A percentile compares a stretch with the other conserved stretches of the same genome.
phyloP scores from a whole-genome alignment of 1,284 basidiomycete species.

The Tremellales sp. region DNA sequence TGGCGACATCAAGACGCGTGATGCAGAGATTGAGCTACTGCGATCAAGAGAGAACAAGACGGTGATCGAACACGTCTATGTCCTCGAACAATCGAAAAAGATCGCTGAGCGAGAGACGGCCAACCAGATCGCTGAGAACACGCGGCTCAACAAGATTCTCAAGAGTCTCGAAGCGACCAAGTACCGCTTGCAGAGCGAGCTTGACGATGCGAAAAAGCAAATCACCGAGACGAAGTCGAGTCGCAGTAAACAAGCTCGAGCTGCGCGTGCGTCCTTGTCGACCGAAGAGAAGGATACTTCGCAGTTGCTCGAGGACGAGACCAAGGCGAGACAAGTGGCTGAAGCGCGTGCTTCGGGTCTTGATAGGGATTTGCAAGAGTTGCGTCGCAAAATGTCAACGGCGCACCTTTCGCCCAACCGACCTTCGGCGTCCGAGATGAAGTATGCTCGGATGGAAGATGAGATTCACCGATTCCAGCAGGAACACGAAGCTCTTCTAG shows the following conservation, averaged over 20 bases:
- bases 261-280: conserved; percentile 32
- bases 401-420: conserved; percentile 14
- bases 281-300: conserved; percentile 27
- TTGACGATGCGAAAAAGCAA: conserved; percentile 76
- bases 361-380: conserved; percentile 41
- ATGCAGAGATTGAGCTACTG: conserved; percentile 80
- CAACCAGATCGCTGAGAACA: conserved; percentile 52
- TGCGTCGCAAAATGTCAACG: conserved; percentile 30
- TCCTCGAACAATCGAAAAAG: conserved; percentile 93
- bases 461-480: conserved; percentile 30
- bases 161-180: conserved; percentile 40
- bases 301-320: conserved; percentile 33
- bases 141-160: conserved; percentile 37
- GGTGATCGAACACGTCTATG: conserved; percentile 97
- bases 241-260: conserved; percentile 32
- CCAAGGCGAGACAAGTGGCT: conserved; percentile 25
- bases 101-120: conserved; percentile 88
- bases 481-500: conserved; percentile 18
- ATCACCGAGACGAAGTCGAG: conserved; percentile 69
- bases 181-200: conserved; percentile 69
- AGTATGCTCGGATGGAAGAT: conserved; percentile 26
- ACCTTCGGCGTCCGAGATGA: conserved; percentile 15
- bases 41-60: conserved; percentile 92
- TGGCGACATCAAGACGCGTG: conserved; percentile 71
- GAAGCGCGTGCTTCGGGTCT: conserved; percentile 32